Evolutionary conservation across 2,329 filamentous ascomycete genomes (phyloP).

Genomic region (Phyllachora maydis): DNA sequence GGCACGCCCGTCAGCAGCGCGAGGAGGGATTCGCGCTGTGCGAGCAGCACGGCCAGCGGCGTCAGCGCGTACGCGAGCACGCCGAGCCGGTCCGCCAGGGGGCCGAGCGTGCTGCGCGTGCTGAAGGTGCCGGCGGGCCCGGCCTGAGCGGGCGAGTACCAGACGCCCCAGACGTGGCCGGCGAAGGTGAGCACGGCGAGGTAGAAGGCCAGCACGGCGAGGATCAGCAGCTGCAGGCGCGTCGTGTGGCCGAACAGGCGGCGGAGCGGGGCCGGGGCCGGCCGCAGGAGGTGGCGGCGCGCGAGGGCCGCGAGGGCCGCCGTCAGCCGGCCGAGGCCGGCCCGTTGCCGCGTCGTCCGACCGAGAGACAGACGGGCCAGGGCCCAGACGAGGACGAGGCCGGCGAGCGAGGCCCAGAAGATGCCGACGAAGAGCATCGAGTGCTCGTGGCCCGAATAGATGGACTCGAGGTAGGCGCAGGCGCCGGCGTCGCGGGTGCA

Average conservation of each 20-base stretch:
- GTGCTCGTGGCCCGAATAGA: conserved; percentile 25
- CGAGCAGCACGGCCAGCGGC: conserved; percentile 45
- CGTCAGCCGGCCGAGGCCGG: conserved; percentile 10
- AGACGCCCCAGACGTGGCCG: conserved; percentile 46
- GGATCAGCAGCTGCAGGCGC: conserved; percentile 42
- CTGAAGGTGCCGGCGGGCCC: conserved; percentile 29
- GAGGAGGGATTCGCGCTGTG: conserved; percentile 49
- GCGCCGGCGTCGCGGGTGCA: conserved; percentile 24
- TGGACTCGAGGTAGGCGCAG: conserved; percentile 27
- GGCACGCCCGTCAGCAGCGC: conserved; percentile 52
- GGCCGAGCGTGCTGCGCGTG: conserved; percentile 43
- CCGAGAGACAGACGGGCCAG: conserved; percentile 8
- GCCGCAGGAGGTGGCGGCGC: conserved; percentile 34
- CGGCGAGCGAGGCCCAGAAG: conserved; percentile 23
- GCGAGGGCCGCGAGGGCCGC: conserved; percentile 17
- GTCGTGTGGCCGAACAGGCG: conserved; percentile 46
- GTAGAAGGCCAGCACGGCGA: conserved; percentile 37
- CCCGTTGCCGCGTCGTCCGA: conserved; percentile 7
- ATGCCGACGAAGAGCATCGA: conserved; percentile 29
- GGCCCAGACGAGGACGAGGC: conserved; percentile 21
- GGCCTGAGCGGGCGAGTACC: conserved; percentile 47
- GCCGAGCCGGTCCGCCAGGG: conserved; percentile 49
- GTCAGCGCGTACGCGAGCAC: conserved; percentile 55
- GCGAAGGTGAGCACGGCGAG: conserved; percentile 48
- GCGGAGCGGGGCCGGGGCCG: conserved; percentile 34